Conservation (phyloP, 495 filamentous ascomycete species). For the Saxispiralis lemnorum region DNA sequence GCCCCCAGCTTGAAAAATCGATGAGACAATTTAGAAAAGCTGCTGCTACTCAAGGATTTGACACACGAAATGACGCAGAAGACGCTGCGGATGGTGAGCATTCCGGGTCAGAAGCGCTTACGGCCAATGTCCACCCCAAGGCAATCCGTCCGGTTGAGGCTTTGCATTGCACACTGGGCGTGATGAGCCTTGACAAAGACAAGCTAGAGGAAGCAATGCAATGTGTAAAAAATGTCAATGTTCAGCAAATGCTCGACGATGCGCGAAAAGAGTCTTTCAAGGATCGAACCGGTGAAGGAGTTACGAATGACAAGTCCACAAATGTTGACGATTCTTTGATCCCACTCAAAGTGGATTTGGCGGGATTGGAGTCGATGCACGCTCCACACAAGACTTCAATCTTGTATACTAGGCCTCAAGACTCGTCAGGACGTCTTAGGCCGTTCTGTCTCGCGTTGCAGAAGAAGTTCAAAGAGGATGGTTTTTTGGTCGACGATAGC, state of each 20-base stretch:
- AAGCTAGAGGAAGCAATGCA: slow-evolving; percentile 39
- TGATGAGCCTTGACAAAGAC: slow-evolving; percentile 55
- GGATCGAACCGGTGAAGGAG: too few relatives aligned
- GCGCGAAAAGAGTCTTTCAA: slow-evolving; percentile 4
- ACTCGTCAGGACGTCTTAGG: slow-evolving; percentile 37
- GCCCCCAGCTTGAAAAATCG: slow-evolving; percentile 42
- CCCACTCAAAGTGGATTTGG: slow-evolving; percentile 16
- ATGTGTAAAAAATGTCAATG: slow-evolving; percentile 37
- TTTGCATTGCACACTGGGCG: slow-evolving; percentile 70
- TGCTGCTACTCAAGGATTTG: slow-evolving; percentile 17
- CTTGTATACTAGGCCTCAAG: slow-evolving; percentile 39
- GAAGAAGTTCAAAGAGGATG: slow-evolving; percentile 41
- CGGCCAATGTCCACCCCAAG: slow-evolving; percentile 30
- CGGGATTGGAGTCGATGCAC: slow-evolving; percentile 24
- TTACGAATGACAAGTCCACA: too few relatives aligned
- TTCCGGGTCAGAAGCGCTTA: background rate
- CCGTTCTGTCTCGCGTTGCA: slow-evolving; percentile 46
- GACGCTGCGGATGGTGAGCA: background rate
- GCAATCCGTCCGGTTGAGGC: slow-evolving; percentile 65
- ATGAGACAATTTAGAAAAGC: slow-evolving; percentile 43
- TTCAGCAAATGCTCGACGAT: slow-evolving; percentile 31
- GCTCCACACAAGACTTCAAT: slow-evolving; percentile 29
- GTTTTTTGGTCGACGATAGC: slow-evolving; percentile 40
- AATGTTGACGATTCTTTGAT: background rate
- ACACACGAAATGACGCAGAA: background rate